A percentile compares a stretch with the other conserved stretches of the same genome.
Conservation (phyloP, 768 basidiomycete species). For the Xerocomus brunneocitrinus region DNA sequence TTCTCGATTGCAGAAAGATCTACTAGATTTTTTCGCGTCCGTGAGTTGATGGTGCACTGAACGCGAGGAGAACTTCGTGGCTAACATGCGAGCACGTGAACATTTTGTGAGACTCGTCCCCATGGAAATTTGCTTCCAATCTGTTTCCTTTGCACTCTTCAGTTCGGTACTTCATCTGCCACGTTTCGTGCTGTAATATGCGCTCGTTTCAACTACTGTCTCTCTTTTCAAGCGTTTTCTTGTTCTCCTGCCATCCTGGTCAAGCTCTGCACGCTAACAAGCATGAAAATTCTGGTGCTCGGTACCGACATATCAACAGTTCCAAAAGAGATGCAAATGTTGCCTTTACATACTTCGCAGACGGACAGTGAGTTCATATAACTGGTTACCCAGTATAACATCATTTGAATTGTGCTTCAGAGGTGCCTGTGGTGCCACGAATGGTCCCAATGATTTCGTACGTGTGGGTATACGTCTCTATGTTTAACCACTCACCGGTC, state of each 20-base stretch:
- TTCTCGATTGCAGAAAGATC: neutral
- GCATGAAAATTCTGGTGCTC: conserved; percentile 11
- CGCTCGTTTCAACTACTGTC: conserved; percentile 24
- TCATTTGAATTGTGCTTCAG: conserved; percentile 21
- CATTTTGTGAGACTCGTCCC: neutral
- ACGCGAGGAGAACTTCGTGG: neutral
- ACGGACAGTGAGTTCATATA: conserved; percentile 20
- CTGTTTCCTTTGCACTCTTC: neutral
- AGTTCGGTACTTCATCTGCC: neutral
- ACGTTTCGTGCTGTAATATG: conserved; percentile 20
- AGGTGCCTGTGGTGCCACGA: conserved; percentile 37
- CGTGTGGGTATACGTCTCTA: neutral
- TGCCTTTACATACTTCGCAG: conserved; percentile 25
- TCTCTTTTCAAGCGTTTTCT: conserved; percentile 19
- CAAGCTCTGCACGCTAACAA: conserved; percentile 7
- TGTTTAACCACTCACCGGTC: neutral
- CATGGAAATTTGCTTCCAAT: neutral
- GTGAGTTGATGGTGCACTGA: neutral
- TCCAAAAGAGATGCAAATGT: conserved; percentile 16
- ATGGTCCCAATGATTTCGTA: conserved; percentile 26
- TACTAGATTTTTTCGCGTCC: neutral
- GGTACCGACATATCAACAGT: conserved; percentile 1
- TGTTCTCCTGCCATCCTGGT: conserved; percentile 10
- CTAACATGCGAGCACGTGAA: neutral
- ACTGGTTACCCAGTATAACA: neutral